These are phyloP conservation scores for Scutellaria baicalensis DNA, from an alignment of 257 asterid species.

Conservation along the genomic window DNA sequence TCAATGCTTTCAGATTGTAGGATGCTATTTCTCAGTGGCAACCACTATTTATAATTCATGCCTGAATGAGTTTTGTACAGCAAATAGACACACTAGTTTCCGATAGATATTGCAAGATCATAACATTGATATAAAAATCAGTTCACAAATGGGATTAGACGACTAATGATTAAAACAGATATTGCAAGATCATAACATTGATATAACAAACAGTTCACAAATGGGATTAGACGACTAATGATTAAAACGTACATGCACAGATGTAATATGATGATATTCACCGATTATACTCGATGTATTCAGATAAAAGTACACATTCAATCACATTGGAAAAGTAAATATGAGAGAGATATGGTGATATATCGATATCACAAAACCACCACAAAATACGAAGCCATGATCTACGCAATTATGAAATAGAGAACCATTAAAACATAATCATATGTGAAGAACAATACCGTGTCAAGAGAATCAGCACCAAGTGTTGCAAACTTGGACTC, in stretches of 20 bases:
- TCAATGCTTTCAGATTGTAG: neutral
- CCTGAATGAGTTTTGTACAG: neutral
- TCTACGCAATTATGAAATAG: neutral
- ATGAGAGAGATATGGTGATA: neutral
- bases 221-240: neutral
- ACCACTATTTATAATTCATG: neutral
- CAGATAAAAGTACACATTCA: neutral
- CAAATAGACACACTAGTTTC: neutral
- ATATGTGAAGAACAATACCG: conserved; percentile 35
- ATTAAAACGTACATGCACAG: neutral
- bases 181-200: too few species aligned
- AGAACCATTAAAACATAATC: neutral
- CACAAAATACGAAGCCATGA: neutral
- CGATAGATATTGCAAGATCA: too few species aligned
- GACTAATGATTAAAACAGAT: too few species aligned
- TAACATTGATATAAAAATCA: too few species aligned
- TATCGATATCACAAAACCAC: neutral
- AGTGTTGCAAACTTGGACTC: conserved; percentile 67
- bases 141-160: too few species aligned
- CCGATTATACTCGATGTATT: neutral
- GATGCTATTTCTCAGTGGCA: neutral
- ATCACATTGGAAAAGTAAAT: neutral
- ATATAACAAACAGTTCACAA: neutral
- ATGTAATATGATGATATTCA: neutral
- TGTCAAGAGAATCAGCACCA: conserved; percentile 98